These are phyloP conservation scores for Corchorus capsularis DNA, from an alignment of 345 rosid species.

Conservation along the genomic window DNA sequence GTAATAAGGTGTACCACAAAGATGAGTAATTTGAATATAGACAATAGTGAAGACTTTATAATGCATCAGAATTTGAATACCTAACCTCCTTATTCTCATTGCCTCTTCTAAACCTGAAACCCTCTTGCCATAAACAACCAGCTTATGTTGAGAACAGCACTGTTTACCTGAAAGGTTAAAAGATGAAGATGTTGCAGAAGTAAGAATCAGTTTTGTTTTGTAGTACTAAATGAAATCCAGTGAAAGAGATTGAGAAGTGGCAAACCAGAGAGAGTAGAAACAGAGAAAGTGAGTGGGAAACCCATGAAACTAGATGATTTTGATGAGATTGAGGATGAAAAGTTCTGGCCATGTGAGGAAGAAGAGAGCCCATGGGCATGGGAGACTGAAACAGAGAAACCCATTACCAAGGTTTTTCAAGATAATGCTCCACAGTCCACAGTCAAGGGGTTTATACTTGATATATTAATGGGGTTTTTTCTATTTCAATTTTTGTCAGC, in stretches of 20 bases:
- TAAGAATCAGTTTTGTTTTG: neutral
- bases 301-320: constrained; percentile 35
- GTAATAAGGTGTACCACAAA: neutral
- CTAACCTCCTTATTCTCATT: constrained; percentile 67
- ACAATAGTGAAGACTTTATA: neutral
- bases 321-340: constrained; percentile 29
- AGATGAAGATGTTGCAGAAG: constrained; percentile 3
- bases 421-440: neutral
- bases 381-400: constrained; percentile 44
- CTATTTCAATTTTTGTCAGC: too few relatives aligned
- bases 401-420: constrained; percentile 35
- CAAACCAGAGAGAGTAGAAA: constrained; percentile 44
- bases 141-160: constrained; percentile 21
- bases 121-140: constrained; percentile 50
- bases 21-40: neutral
- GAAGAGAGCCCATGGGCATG: constrained; percentile 32
- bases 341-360: constrained; percentile 31
- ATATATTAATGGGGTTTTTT: too few relatives aligned
- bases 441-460: too few relatives aligned
- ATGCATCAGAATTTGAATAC: neutral
- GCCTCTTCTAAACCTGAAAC: constrained; percentile 70
- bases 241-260: constrained; percentile 13
- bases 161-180: constrained; percentile 35
- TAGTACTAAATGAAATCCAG: neutral
- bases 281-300: constrained; percentile 40